Conservation (phyloP, 2,329 filamentous ascomycete genomes). For the Trichoderma koningiopsis region DNA sequence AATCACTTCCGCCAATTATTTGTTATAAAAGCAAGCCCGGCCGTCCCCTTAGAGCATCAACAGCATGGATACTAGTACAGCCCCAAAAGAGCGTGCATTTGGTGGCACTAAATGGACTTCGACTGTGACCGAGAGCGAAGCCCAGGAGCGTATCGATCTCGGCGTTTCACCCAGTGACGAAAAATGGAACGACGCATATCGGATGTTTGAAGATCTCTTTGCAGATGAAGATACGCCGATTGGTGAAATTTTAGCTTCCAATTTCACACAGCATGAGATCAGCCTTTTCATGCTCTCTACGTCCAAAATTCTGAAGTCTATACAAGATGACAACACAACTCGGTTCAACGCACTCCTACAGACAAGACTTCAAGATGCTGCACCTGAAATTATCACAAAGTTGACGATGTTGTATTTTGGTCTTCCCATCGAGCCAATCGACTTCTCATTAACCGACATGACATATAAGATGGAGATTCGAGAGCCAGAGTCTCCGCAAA, state of each 20-base stretch:
- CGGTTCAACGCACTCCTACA: slow-evolving; percentile 38
- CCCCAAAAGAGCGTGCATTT: not conserved
- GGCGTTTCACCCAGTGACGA: slow-evolving; percentile 32
- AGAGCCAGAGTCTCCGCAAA: slow-evolving; percentile 26
- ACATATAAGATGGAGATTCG: slow-evolving; percentile 28
- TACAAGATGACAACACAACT: slow-evolving; percentile 38
- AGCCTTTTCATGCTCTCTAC: slow-evolving; percentile 36
- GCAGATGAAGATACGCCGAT: slow-evolving; percentile 31
- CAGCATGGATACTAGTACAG: not conserved
- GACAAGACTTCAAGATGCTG: slow-evolving; percentile 36
- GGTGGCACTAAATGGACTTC: not conserved
- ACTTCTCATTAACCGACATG: slow-evolving; percentile 33
- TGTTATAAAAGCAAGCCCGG: not conserved
- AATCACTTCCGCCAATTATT: not conserved
- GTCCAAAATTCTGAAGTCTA: slow-evolving; percentile 33
- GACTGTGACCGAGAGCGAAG: not conserved
- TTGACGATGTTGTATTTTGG: slow-evolving; percentile 52
- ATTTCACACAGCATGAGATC: slow-evolving; percentile 42
- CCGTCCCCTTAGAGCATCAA: not conserved
- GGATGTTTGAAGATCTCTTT: slow-evolving; percentile 37
- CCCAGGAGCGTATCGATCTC: slow-evolving; percentile 29
- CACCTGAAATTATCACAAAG: slow-evolving; percentile 42
- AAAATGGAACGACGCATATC: slow-evolving; percentile 34
- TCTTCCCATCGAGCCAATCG: slow-evolving; percentile 46
- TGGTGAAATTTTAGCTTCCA: slow-evolving; percentile 36